Percentiles rank a stretch among this genome's conserved stretches.
Conservation (phyloP, 2,329 filamentous ascomycete genomes). For the Colletotrichum graminicola region DNA sequence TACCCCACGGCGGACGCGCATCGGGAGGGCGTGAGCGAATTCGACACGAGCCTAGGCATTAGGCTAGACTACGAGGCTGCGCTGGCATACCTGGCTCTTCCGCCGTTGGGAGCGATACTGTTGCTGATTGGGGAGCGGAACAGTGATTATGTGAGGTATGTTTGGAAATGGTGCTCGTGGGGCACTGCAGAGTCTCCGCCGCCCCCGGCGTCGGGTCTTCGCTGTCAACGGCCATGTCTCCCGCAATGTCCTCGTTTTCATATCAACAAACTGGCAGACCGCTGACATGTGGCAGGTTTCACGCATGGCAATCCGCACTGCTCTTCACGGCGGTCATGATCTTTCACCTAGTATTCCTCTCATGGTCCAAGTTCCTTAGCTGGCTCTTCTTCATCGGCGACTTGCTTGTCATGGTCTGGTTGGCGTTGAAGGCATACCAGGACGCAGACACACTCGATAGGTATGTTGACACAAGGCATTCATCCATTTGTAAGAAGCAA, state of each 20-base stretch:
- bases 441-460: constrained; percentile 79
- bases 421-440: constrained; percentile 83
- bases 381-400: constrained; percentile 87
- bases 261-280: background rate
- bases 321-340: constrained; percentile 82
- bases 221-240: background rate
- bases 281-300: constrained; percentile 71
- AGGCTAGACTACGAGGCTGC: constrained; percentile 91
- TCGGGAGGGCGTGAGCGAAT: constrained; percentile 77
- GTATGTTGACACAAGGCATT: constrained; percentile 52
- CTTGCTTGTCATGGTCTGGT: constrained; percentile 78
- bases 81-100: constrained; percentile 86
- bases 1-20: constrained; percentile 56
- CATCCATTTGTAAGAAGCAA: constrained; percentile 58
- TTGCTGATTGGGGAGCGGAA: constrained; percentile 90
- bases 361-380: constrained; percentile 85
- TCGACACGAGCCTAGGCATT: constrained; percentile 90
- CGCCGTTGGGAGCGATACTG: constrained; percentile 87
- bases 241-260: background rate
- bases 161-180: constrained; percentile 30
- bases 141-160: constrained; percentile 94
- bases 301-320: constrained; percentile 94
- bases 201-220: background rate
- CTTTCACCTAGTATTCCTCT: constrained; percentile 82
- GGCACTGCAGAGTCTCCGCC: background rate